Conservation (phyloP, 495 filamentous ascomycete genomes). For the Talaromyces nanjingensis region DNA sequence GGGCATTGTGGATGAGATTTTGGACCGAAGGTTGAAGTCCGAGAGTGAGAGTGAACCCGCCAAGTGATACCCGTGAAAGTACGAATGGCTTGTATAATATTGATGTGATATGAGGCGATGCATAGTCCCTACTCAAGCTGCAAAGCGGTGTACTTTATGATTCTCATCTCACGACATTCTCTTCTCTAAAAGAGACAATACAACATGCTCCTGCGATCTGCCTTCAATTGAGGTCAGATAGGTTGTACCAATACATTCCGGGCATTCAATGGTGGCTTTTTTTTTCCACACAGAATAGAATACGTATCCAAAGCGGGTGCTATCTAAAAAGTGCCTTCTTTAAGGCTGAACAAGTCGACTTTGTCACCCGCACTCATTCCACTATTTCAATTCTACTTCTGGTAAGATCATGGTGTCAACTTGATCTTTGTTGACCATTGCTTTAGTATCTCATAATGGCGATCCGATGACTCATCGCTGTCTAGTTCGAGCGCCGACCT, state of each 20-base stretch:
- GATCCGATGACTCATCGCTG: background rate
- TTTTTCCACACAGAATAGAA: background rate
- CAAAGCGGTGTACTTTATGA: background rate
- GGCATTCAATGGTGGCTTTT: background rate
- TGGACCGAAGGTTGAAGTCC: conserved; percentile 49
- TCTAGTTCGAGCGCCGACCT: background rate
- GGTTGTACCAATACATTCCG: background rate
- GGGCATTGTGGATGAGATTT: conserved; percentile 86
- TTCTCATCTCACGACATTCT: background rate
- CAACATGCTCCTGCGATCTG: background rate
- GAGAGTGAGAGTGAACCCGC: conserved; percentile 16
- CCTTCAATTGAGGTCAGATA: background rate
- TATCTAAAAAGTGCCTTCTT: background rate
- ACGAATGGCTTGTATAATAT: background rate
- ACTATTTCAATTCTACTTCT: background rate
- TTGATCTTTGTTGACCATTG: background rate
- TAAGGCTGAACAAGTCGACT: background rate
- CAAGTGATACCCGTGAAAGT: background rate
- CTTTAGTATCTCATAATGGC: background rate
- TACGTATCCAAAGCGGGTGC: too few relatives aligned
- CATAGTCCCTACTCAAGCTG: background rate
- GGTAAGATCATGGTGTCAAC: background rate
- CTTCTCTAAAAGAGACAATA: background rate
- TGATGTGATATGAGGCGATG: background rate
- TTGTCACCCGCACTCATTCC: background rate